Percentiles rank a stretch among this genome's conserved stretches.
Evolutionary conservation across 805 yeast species (phyloP).

Genomic region (Jamesozyma rosinii): DNA sequence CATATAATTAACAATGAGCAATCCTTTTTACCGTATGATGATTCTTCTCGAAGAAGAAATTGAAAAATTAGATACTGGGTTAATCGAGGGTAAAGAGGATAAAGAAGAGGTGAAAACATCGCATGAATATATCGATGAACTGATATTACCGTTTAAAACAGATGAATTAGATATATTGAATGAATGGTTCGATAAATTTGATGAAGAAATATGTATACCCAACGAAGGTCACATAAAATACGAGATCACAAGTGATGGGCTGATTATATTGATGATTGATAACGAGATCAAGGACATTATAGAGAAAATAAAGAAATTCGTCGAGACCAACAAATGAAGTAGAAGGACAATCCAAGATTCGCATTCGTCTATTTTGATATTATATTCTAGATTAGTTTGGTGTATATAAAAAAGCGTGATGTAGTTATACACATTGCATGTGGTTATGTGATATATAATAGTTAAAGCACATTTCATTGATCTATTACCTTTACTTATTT

Average conservation of each 20-base stretch:
- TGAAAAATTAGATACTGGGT: constrained; percentile 8
- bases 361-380: too few species aligned
- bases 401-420: not conserved
- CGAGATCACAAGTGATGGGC: constrained; percentile 32
- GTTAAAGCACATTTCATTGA: not conserved
- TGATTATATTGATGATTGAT: constrained; percentile 27
- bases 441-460: not conserved
- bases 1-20: constrained; percentile 9
- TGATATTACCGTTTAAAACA: constrained; percentile 23
- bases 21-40: constrained; percentile 24
- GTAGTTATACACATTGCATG: not conserved
- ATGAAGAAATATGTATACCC: constrained; percentile 30
- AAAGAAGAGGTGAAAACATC: constrained; percentile 13
- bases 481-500: too few species aligned
- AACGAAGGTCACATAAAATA: constrained; percentile 32
- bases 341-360: not conserved
- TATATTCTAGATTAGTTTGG: too few species aligned
- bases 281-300: constrained; percentile 22
- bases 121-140: constrained; percentile 30
- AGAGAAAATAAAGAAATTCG: constrained; percentile 23
- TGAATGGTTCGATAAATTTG: constrained; percentile 32
- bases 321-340: constrained; percentile 10
- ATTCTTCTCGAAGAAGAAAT: constrained; percentile 25
- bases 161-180: constrained; percentile 28
- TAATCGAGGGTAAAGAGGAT: not conserved